These are phyloP conservation scores for Eremothecium gossypii DNA, from an alignment of 1,139 yeast species.

Conservation along the genomic window DNA sequence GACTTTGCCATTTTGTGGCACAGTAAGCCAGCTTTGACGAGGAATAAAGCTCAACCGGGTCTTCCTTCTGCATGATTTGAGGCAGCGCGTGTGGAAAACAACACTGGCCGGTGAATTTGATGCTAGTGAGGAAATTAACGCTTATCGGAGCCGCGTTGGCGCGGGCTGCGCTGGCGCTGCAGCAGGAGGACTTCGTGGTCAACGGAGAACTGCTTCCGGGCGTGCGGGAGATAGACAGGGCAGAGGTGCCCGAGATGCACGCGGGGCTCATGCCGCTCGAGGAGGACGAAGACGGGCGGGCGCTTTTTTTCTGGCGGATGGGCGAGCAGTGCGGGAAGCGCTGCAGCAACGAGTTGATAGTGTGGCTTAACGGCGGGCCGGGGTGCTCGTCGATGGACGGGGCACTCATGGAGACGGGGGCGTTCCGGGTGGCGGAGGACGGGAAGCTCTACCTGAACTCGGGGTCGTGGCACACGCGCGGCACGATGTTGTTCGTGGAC, in stretches of 20 bases:
- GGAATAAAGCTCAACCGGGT: background rate
- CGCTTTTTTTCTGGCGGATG: slow-evolving; percentile 78
- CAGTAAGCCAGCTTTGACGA: too few relatives aligned
- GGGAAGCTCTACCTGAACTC: slow-evolving; percentile 42
- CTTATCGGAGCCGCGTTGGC: background rate
- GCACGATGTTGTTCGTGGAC: slow-evolving; percentile 77
- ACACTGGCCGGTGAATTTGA: background rate
- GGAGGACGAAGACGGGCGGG: slow-evolving; percentile 39
- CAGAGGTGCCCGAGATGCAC: slow-evolving; percentile 38
- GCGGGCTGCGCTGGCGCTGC: slow-evolving; percentile 7
- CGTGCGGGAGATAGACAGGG: slow-evolving; percentile 13
- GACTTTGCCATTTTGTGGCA: too few relatives aligned
- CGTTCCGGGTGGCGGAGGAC: slow-evolving; percentile 51
- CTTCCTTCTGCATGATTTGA: background rate
- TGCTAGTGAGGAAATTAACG: background rate
- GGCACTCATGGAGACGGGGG: slow-evolving; percentile 88
- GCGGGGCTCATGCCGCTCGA: slow-evolving; percentile 52
- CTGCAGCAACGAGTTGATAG: slow-evolving; percentile 36
- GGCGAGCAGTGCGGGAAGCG: background rate
- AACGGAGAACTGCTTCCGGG: slow-evolving; percentile 27
- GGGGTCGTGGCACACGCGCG: slow-evolving; percentile 81
- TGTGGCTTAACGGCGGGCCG: slow-evolving; percentile 96
- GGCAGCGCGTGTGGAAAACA: background rate
- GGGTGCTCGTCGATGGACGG: slow-evolving; percentile 99
- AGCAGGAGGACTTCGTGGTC: slow-evolving; percentile 17